Evolutionary conservation across 225 moss, liverwort and hornwort species (phyloP).

Genomic region (Marchantia polymorpha): DNA sequence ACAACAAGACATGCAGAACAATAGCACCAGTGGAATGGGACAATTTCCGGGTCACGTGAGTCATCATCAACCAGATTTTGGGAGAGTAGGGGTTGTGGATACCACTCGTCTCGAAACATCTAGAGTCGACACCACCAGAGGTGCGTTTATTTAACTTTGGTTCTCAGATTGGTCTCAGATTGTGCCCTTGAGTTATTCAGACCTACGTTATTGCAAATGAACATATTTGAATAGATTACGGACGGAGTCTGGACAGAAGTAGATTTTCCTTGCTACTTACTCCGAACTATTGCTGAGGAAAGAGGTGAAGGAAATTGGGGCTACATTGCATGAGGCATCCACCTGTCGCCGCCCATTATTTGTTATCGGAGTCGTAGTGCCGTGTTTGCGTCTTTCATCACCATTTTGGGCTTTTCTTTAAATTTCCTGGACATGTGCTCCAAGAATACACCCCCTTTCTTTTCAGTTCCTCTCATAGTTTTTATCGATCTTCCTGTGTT

Average conservation of each 20-base stretch:
- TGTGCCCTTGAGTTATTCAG: neutral
- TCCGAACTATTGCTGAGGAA: neutral
- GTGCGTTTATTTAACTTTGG: slow-evolving; percentile 8
- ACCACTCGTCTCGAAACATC: slow-evolving; percentile 31
- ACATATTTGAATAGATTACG: neutral
- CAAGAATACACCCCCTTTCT: too few relatives aligned
- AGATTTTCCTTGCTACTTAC: neutral
- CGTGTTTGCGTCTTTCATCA: too few relatives aligned
- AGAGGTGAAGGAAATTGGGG: too few relatives aligned
- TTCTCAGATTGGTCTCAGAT: neutral
- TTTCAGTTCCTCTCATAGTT: too few relatives aligned
- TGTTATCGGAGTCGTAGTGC: too few relatives aligned
- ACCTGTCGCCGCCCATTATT: too few relatives aligned
- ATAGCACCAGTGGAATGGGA: slow-evolving; percentile 49
- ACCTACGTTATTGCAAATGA: neutral
- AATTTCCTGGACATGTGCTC: too few relatives aligned
- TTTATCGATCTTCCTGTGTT: too few relatives aligned
- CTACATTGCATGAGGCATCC: too few relatives aligned
- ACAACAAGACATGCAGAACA: slow-evolving; percentile 45
- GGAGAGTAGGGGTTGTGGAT: slow-evolving; percentile 36
- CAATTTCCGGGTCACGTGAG: slow-evolving; percentile 38
- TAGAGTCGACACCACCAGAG: slow-evolving; percentile 42
- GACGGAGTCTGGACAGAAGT: neutral
- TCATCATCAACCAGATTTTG: slow-evolving; percentile 38
- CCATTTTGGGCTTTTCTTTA: too few relatives aligned